Conservation (phyloP, 768 basidiomycete species). For the Podaxis carcinomalis region DNA sequence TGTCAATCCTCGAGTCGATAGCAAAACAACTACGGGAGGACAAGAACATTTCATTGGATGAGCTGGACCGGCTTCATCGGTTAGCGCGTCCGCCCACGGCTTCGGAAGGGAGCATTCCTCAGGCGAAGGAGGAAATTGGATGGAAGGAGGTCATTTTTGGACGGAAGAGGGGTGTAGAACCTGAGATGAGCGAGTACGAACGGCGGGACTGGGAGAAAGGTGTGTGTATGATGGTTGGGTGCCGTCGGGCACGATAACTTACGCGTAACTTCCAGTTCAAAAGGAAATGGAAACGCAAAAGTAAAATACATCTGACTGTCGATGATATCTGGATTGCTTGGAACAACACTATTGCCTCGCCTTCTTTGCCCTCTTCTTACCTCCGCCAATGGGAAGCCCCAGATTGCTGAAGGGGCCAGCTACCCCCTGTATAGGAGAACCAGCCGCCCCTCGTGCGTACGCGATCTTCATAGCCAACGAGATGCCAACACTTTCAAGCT, state of each 20-base stretch:
- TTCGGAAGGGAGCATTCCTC: not conserved
- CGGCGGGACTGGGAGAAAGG: conserved; percentile 33
- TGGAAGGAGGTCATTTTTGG: conserved; percentile 55
- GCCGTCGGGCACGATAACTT: not conserved
- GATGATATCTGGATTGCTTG: not conserved
- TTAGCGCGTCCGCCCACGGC: conserved; percentile 36
- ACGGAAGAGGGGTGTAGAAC: conserved; percentile 22
- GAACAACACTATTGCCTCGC: not conserved
- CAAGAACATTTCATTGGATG: conserved; percentile 39
- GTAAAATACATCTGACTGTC: not conserved
- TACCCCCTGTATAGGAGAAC: not conserved
- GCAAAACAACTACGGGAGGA: conserved; percentile 40
- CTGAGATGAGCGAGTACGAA: conserved; percentile 31
- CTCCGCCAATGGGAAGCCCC: not conserved
- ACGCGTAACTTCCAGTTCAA: conserved; percentile 1
- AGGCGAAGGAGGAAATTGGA: conserved; percentile 24
- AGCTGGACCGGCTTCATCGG: conserved; percentile 49
- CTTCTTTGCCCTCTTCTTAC: not conserved
- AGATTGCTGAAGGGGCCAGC: not conserved
- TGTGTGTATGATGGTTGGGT: conserved; percentile 21
- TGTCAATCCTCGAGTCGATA: conserved; percentile 61
- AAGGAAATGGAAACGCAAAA: conserved; percentile 7
- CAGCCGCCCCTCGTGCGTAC: conserved; percentile 1
- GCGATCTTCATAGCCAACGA: conserved; percentile 4
- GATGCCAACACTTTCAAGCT: not conserved